phyloP scores from a whole-genome alignment of 768 basidiomycete species.

The Termitomyces sp. region DNA sequence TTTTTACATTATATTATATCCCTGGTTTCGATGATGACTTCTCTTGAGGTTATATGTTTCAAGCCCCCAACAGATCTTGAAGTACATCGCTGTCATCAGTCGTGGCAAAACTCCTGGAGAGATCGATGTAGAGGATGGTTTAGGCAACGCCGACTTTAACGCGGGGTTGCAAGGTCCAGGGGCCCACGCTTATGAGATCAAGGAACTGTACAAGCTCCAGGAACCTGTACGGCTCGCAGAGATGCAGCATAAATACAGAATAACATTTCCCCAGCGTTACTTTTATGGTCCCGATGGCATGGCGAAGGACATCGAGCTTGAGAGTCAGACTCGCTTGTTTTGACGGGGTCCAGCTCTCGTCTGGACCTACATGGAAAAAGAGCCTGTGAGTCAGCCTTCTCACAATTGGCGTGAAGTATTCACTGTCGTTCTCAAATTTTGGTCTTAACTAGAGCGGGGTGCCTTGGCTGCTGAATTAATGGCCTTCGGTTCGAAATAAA shows the following conservation, averaged over 20 bases:
- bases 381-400: not conserved
- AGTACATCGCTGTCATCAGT: not conserved
- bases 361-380: not conserved
- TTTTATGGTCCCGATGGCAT: not conserved
- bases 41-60: conserved; percentile 1
- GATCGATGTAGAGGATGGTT: not conserved
- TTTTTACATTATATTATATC: not conserved
- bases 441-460: not conserved
- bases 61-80: not conserved
- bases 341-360: not conserved
- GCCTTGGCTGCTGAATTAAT: not conserved
- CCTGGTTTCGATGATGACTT: not conserved
- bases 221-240: not conserved
- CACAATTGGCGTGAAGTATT: not conserved
- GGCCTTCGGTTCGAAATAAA: not conserved
- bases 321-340: not conserved
- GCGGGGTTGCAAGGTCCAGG: not conserved
- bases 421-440: not conserved
- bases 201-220: not conserved
- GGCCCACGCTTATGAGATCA: not conserved
- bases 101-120: not conserved
- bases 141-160: conserved; percentile 1
- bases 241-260: not conserved
- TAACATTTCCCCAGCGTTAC: conserved; percentile 1
- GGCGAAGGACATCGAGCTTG: not conserved